These are phyloP conservation scores for Macrotyloma uniflorum DNA, from an alignment of 306 rosid species.

Conservation along the genomic window DNA sequence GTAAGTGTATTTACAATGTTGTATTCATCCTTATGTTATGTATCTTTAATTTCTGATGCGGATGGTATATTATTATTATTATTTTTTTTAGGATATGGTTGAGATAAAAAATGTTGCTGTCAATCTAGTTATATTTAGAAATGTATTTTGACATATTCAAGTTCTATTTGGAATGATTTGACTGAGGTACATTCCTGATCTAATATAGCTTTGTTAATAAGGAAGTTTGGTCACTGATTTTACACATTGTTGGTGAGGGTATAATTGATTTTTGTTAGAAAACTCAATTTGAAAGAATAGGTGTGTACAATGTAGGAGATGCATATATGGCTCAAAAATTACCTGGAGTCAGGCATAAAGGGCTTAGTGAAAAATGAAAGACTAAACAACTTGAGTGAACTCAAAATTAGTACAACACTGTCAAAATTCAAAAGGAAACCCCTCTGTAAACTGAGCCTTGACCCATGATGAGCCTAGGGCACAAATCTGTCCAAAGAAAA, in stretches of 20 bases:
- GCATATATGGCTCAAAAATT: not conserved
- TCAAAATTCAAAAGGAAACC: not conserved
- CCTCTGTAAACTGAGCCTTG: not conserved
- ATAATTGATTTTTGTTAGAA: slow-evolving; percentile 16
- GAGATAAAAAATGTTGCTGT: not conserved
- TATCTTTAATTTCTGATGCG: not conserved
- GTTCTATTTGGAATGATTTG: slow-evolving; percentile 2
- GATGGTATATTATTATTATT: not conserved
- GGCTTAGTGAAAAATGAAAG: too few relatives aligned
- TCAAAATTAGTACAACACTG: not conserved
- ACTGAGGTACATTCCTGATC: slow-evolving; percentile 21
- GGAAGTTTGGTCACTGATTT: slow-evolving; percentile 8
- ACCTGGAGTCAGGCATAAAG: not conserved
- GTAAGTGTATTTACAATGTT: not conserved
- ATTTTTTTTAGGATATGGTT: not conserved
- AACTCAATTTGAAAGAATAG: slow-evolving; percentile 1
- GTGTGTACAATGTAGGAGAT: not conserved
- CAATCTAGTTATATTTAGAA: not conserved
- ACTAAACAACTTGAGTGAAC: not conserved
- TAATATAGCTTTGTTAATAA: not conserved
- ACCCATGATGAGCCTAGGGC: too few relatives aligned
- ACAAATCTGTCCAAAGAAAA: not conserved
- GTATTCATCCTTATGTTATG: not conserved
- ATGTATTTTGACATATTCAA: not conserved
- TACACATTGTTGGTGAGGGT: not conserved